Percentiles rank a stretch among this genome's conserved stretches.
Evolutionary conservation across 202 grass and related monocot genomes (phyloP).

Genomic region (Hordeum pubiflorum): DNA sequence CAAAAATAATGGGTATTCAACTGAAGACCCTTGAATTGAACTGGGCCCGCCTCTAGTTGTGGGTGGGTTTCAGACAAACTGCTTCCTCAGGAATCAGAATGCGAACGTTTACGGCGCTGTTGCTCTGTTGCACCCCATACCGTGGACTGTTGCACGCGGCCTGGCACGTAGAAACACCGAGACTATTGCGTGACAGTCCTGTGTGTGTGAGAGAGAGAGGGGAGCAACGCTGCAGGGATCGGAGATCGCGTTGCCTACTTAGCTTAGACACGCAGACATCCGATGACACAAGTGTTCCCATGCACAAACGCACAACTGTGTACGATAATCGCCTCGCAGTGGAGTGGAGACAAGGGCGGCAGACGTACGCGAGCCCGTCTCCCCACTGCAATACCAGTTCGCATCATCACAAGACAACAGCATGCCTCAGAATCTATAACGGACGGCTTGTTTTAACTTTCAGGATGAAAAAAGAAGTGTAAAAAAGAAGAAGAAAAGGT

Average conservation of each 20-base stretch:
- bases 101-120: background rate
- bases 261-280: conserved; percentile 4
- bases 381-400: background rate
- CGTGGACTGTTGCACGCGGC: background rate
- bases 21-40: no score
- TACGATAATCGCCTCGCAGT: background rate
- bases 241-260: background rate
- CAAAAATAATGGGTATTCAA: no score
- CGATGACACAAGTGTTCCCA: conserved; percentile 1
- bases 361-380: conserved; percentile 4
- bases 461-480: background rate
- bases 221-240: conserved; percentile 6
- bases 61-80: background rate
- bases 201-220: background rate
- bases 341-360: background rate
- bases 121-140: background rate
- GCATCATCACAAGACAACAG: background rate
- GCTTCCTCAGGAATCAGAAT: background rate
- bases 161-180: background rate
- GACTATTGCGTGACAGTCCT: background rate
- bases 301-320: background rate
- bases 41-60: no score
- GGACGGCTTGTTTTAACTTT: background rate
- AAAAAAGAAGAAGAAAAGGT: background rate
- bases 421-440: background rate